Evolutionary conservation across 192 early-diverging fungal genomes (phyloP).

Genomic region (Coemansia sp.): DNA sequence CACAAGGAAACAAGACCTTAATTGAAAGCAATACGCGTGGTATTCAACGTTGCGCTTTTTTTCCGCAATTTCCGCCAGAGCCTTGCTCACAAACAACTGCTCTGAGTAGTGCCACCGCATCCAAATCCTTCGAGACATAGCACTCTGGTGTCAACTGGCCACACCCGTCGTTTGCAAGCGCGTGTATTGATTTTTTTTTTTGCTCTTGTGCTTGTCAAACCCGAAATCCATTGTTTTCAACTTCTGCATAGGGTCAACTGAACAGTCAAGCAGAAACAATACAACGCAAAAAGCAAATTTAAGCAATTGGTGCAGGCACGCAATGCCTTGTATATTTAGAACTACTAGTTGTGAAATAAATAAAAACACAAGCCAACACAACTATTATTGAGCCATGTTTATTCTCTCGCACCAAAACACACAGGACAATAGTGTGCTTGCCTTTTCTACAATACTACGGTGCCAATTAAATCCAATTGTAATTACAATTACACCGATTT

Average conservation of each 20-base stretch:
- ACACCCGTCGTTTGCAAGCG: not conserved
- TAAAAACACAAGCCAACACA: not conserved
- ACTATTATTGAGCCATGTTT: not conserved
- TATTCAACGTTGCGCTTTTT: conserved; percentile 5
- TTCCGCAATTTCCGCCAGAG: not conserved
- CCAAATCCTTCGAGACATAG: not conserved
- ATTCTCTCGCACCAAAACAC: not conserved
- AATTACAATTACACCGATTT: not conserved
- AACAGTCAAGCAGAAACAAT: not conserved
- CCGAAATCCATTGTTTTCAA: not conserved
- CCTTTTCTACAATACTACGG: not conserved
- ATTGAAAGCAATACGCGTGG: conserved; percentile 4
- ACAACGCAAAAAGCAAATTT: conserved; percentile 1
- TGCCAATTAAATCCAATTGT: conserved; percentile 5
- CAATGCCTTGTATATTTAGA: not conserved
- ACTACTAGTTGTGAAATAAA: not conserved
- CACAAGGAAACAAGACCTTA: not conserved
- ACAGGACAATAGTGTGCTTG: not conserved
- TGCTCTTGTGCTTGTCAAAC: not conserved
- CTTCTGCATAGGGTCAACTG: conserved; percentile 12
- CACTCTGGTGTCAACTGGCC: not conserved
- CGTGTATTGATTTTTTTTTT: not conserved
- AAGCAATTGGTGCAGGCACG: not conserved
- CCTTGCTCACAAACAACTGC: not conserved
- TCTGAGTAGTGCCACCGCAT: not conserved